Base-by-base conservation (phyloP, 129 eudicot species). In the Silybum marianum region DNA sequence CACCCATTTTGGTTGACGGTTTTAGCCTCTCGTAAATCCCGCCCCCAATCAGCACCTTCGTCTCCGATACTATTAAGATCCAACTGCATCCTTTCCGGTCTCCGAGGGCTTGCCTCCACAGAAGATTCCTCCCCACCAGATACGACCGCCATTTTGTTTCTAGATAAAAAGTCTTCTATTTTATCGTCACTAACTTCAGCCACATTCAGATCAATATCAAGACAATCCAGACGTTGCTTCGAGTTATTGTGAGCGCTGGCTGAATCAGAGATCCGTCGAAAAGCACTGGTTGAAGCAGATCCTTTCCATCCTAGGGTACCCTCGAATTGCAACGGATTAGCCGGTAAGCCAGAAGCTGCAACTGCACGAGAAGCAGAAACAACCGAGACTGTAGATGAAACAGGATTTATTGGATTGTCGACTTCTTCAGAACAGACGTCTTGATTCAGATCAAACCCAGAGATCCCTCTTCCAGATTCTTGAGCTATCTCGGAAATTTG, bases 261-360 rank as follows among this genome's bases (percentile, higher is more conserved):
- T 51, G 42, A 76, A 78, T 87, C 91, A 23, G 84, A 80, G 36
- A 86, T 69, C n/a, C 86, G 87, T 76, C 90, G 87, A 69, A 90
- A 89, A 19, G 98, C 97, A 85, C 95, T 89, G 54, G 95, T 91
- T 54, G 88, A 86, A 71, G 93, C 90, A 18, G 93, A 82, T 34
- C 91, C 97, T 85, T 93, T 91, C 95, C 93, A 91, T n/a, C 90
- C 97, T 69, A 85, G 89, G 58, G 82, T 48, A 63, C 98, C 97
- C 77, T 91, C 95, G 72, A 87, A 89, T 40, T 89, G 91, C 84
- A 93, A 76, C 0, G 98, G 92, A 19, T 88, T 71, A 36, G 6
- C 30, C 2, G 92, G 93, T 79, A 40, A 71, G 75, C 80, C 85
- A 46, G 85, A 7, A 63, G 92, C 88, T 21, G 88, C 88, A n/a